phyloP scores from a whole-genome alignment of 352 stramenopile genomes.

The Phytophthora pinifolia region DNA sequence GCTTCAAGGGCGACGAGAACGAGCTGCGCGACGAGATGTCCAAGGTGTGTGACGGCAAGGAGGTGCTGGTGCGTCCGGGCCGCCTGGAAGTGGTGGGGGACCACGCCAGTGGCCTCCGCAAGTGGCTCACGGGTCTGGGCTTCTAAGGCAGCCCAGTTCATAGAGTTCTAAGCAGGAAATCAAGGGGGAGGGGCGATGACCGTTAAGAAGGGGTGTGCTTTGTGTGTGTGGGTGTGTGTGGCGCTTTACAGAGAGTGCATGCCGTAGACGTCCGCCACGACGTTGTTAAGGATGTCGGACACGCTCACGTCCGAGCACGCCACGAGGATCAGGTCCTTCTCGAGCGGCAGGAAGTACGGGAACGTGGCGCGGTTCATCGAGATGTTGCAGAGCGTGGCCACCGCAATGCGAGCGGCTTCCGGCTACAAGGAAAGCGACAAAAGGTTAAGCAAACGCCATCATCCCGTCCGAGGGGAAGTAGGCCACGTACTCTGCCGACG shows the following conservation, averaged over 20 bases:
- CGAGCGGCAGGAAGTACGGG: slow-evolving; percentile 76
- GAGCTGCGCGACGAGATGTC: slow-evolving; percentile 79
- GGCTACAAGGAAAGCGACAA: slow-evolving; percentile 36
- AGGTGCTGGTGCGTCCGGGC: slow-evolving; percentile 64
- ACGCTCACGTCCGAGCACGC: slow-evolving; percentile 77
- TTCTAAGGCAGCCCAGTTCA: slow-evolving; percentile 47
- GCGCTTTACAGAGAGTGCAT: slow-evolving; percentile 73
- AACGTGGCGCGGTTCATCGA: slow-evolving; percentile 80
- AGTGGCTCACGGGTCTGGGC: slow-evolving; percentile 84
- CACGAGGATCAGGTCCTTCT: slow-evolving; percentile 73
- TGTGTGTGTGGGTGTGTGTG: neutral
- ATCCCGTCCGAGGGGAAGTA: no score
- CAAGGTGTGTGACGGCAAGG: slow-evolving; percentile 83
- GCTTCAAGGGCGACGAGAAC: slow-evolving; percentile 79
- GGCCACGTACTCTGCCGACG: slow-evolving; percentile 68
- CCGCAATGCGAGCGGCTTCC: slow-evolving; percentile 71
- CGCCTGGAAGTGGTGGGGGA: slow-evolving; percentile 81
- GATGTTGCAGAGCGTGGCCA: slow-evolving; percentile 70
- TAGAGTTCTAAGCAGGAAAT: slow-evolving; percentile 21
- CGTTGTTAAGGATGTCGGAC: slow-evolving; percentile 78
- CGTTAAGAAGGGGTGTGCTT: slow-evolving; percentile 4
- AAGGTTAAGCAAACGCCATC: no score
- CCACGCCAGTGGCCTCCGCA: slow-evolving; percentile 67
- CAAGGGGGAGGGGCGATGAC: slow-evolving; percentile 3
- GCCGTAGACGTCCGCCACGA: slow-evolving; percentile 78